A percentile compares a stretch with the other conserved stretches of the same genome.
phyloP scores from a whole-genome alignment of 768 basidiomycete species.

The Boletus patriciae region DNA sequence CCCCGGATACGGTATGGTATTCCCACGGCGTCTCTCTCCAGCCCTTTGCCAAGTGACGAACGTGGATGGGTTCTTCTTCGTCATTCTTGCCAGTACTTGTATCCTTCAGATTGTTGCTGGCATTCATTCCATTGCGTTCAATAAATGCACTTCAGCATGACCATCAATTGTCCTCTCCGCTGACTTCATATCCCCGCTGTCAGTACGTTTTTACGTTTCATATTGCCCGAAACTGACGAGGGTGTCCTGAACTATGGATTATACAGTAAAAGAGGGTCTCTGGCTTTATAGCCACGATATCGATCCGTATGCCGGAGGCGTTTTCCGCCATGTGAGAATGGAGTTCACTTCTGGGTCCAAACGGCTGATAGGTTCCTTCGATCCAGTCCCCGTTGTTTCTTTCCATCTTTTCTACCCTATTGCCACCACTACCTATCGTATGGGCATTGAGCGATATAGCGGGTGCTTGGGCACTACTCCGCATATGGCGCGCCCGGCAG shows the following conservation, averaged over 20 bases:
- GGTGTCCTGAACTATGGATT: constrained; percentile 9
- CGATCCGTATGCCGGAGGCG: constrained; percentile 84
- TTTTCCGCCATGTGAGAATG: constrained; percentile 76
- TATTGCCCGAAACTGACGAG: not conserved
- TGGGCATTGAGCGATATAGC: constrained; percentile 72
- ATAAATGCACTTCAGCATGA: constrained; percentile 54
- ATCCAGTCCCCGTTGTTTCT: constrained; percentile 78
- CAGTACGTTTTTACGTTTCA: constrained; percentile 30
- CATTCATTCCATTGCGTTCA: constrained; percentile 49
- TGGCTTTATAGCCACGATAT: constrained; percentile 76
- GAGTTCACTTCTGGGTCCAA: not conserved
- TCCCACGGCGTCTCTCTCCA: not conserved
- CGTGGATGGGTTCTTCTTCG: not conserved
- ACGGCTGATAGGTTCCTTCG: not conserved
- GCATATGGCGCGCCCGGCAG: constrained; percentile 67
- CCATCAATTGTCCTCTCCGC: constrained; percentile 75
- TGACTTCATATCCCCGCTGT: constrained; percentile 81
- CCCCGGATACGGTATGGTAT: not conserved
- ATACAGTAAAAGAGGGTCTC: constrained; percentile 84
- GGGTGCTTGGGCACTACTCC: constrained; percentile 66
- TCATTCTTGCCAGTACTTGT: constrained; percentile 43
- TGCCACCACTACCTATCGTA: constrained; percentile 58
- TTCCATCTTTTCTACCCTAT: constrained; percentile 67
- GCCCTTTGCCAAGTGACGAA: too few relatives aligned
- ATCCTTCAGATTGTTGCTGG: constrained; percentile 51